These are phyloP conservation scores for Kernera saxatilis DNA, from an alignment of 345 rosid genomes.

Conservation along the genomic window DNA sequence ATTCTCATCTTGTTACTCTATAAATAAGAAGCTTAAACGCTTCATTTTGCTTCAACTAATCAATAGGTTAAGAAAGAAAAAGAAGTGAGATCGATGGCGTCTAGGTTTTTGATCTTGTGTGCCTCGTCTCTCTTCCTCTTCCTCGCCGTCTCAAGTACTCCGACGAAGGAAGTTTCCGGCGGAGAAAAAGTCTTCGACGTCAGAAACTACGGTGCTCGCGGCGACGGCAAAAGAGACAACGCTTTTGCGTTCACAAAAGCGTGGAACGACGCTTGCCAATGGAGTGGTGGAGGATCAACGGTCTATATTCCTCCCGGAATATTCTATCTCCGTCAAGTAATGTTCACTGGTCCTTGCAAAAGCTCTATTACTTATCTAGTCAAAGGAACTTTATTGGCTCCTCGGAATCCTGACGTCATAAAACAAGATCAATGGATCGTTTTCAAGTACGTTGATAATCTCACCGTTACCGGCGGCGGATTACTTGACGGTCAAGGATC, in stretches of 20 bases:
- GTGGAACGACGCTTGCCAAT: constrained; percentile 27
- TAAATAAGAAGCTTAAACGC: constrained; percentile 27
- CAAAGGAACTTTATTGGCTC: constrained; percentile 25
- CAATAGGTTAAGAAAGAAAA: not conserved
- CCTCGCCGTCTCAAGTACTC: constrained; percentile 5
- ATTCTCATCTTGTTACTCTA: not conserved
- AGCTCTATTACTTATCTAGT: not conserved
- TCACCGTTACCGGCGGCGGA: constrained; percentile 25
- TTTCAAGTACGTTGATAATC: constrained; percentile 17
- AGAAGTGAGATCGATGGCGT: constrained; percentile 2
- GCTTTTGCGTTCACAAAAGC: constrained; percentile 11
- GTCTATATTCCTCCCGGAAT: constrained; percentile 24
- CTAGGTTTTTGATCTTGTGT: constrained; percentile 7
- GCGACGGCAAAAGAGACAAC: constrained; percentile 12
- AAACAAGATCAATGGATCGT: not conserved
- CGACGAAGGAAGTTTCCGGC: not conserved
- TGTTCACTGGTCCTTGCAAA: constrained; percentile 26
- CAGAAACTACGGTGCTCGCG: constrained; percentile 30
- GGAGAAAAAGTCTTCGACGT: constrained; percentile 18
- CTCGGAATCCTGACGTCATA: not conserved
- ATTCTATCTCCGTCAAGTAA: constrained; percentile 24
- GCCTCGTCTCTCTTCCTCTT: constrained; percentile 3
- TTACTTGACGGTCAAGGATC: constrained; percentile 31
- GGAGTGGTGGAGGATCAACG: constrained; percentile 15
- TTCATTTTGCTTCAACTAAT: not conserved